Conservation (phyloP, 768 basidiomycete genomes). For the Boletus speciosus region DNA sequence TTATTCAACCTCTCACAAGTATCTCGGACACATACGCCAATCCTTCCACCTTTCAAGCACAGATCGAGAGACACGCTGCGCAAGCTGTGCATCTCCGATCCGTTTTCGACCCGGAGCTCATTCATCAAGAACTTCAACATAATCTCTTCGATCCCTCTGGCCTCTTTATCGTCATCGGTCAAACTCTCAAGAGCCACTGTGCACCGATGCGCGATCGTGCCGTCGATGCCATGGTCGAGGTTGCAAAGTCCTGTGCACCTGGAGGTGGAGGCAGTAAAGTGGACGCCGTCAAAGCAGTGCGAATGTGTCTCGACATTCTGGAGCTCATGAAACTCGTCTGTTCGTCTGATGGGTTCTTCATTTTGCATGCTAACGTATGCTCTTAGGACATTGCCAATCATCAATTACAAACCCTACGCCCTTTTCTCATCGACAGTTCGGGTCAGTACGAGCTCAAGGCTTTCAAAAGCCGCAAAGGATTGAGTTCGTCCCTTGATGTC, state of each 20-base stretch:
- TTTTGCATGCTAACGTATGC: slow-evolving; percentile 18
- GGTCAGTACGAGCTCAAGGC: slow-evolving; percentile 76
- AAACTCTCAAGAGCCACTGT: slow-evolving; percentile 84
- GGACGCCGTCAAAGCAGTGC: slow-evolving; percentile 69
- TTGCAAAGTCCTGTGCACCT: slow-evolving; percentile 57
- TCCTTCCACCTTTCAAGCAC: slow-evolving; percentile 54
- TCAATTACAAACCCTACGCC: slow-evolving; percentile 87
- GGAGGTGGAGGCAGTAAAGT: slow-evolving; percentile 52
- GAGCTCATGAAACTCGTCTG: slow-evolving; percentile 94
- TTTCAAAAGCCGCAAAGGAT: slow-evolving; percentile 59
- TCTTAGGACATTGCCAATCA: slow-evolving; percentile 92
- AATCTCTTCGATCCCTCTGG: slow-evolving; percentile 75
- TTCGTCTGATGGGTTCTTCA: slow-evolving; percentile 22
- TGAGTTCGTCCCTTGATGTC: slow-evolving; percentile 43
- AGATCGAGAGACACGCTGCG: slow-evolving; percentile 59
- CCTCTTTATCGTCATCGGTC: slow-evolving; percentile 75
- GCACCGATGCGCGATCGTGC: slow-evolving; percentile 88
- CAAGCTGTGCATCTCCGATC: slow-evolving; percentile 66
- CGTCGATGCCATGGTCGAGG: slow-evolving; percentile 78
- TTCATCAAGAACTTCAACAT: slow-evolving; percentile 77
- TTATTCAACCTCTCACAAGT: slow-evolving; percentile 76
- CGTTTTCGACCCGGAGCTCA: slow-evolving; percentile 77
- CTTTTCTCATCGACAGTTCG: slow-evolving; percentile 80
- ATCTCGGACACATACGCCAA: slow-evolving; percentile 59
- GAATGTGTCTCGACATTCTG: slow-evolving; percentile 84